A percentile compares a stretch with the other conserved stretches of the same genome.
These are phyloP conservation scores for Ascochyta pisi DNA, from an alignment of 2,329 filamentous ascomycete genomes.

Conservation along the genomic window DNA sequence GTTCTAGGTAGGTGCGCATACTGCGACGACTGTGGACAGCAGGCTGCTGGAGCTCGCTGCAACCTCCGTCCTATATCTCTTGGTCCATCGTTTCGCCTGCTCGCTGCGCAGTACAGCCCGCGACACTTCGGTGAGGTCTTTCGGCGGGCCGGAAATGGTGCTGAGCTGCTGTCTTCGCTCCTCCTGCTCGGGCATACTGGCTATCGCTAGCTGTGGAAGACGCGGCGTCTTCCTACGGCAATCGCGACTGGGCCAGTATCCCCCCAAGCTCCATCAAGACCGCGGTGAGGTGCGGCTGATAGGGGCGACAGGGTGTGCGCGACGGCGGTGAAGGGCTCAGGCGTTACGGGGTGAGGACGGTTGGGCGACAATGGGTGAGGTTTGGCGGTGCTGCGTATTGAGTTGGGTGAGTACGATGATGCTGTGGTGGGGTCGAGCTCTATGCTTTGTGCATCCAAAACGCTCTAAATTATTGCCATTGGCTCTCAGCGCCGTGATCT, in stretches of 20 bases:
- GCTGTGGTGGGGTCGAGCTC: constrained; percentile 46
- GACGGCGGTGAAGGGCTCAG: constrained; percentile 13
- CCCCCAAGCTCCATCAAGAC: constrained; percentile 63
- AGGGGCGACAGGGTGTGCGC: constrained; percentile 17
- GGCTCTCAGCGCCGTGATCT: constrained; percentile 9
- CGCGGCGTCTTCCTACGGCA: constrained; percentile 64
- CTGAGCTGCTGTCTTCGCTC: constrained; percentile 30
- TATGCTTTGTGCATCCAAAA: constrained; percentile 1
- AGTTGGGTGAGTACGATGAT: constrained; percentile 35
- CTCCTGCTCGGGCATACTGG: constrained; percentile 52
- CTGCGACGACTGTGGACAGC: constrained; percentile 77
- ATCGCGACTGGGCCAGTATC: constrained; percentile 63
- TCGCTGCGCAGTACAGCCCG: constrained; percentile 47
- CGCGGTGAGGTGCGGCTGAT: constrained; percentile 33
- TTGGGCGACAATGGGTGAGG: constrained; percentile 38
- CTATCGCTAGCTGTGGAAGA: constrained; percentile 59
- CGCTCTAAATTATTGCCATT: constrained; percentile 15
- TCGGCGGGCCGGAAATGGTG: constrained; percentile 39
- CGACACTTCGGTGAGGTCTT: constrained; percentile 49
- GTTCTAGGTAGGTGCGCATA: constrained; percentile 38
- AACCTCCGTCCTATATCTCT: constrained; percentile 81
- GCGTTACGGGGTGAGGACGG: constrained; percentile 17
- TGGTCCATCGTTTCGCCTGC: constrained; percentile 65
- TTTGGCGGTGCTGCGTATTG: constrained; percentile 24
- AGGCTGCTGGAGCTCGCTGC: constrained; percentile 79